Percentiles rank a stretch among this genome's conserved stretches.
These are phyloP conservation scores for Laguncularia racemosa DNA, from an alignment of 345 rosid genomes.

Conservation along the genomic window DNA sequence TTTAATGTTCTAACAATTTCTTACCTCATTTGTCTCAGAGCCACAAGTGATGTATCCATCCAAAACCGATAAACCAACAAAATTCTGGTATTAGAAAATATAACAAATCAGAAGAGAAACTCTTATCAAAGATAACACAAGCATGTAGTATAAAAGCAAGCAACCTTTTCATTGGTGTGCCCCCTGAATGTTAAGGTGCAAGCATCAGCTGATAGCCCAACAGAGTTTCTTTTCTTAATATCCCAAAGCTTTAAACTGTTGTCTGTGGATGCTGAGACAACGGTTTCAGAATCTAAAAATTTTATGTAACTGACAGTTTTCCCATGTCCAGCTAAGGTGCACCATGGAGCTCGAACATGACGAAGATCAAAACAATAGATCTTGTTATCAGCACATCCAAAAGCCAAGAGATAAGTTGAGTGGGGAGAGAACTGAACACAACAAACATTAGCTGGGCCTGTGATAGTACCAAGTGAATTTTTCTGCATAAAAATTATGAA, in stretches of 20 bases:
- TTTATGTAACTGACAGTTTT: conserved; percentile 89
- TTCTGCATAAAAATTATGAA: conserved; percentile 39
- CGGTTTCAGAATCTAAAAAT: conserved; percentile 69
- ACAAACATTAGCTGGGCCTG: conserved; percentile 77
- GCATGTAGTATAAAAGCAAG: conserved; percentile 3
- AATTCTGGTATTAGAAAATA: conserved; percentile 51
- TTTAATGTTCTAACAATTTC: neutral
- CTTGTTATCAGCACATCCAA: conserved; percentile 81
- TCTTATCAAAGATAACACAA: too few species aligned
- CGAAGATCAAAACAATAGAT: conserved; percentile 82
- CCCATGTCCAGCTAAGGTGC: conserved; percentile 65
- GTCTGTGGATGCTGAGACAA: conserved; percentile 93
- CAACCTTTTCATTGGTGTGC: conserved; percentile 84
- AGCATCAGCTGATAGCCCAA: conserved; percentile 41
- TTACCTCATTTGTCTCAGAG: conserved; percentile 96
- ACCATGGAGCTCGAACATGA: conserved; percentile 58
- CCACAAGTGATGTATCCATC: conserved; percentile 94
- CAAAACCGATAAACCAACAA: conserved; percentile 72
- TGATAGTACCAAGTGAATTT: conserved; percentile 53
- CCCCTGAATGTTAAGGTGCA: conserved; percentile 66
- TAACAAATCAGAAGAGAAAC: neutral
- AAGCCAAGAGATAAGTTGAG: conserved; percentile 62
- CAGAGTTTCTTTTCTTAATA: conserved; percentile 47
- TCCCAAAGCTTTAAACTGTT: conserved; percentile 84
- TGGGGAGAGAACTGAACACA: conserved; percentile 72